Evolutionary conservation across 1,284 basidiomycete species (phyloP), one percentile per base, ranked within the genome.

Genomic region (Stygiomarasmius scandens): DNA sequence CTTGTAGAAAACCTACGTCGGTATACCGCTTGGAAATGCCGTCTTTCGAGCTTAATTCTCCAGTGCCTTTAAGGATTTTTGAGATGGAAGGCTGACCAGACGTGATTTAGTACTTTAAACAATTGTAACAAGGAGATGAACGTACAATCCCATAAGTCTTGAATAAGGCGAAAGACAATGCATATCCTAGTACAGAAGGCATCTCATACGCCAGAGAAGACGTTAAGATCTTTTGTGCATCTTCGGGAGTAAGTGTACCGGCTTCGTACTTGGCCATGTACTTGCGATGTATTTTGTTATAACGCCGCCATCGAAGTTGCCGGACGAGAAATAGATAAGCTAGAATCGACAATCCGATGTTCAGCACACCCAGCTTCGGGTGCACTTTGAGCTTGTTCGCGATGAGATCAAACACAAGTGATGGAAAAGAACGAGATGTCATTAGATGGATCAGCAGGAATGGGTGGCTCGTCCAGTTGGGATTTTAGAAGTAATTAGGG

Each of bases 141-240:
- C 77, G 64, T 61, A 82, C 80, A 53, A 80, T 74, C 1, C 66
- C 77, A 67, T 78, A 80, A 2, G 79, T 80, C 63, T 79, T 80
- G 69, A 81, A 80, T 43, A 82, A 61, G 1, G 78, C 79, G 63
- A 81, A 80, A 0, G 75, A 67, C 23, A 77, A 52, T 0, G 77
- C 64, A 60, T 75, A 72, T 25, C 70, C 67, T 50, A 75, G 51
- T 2, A 82, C 56, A 4, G 62, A 52, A 2, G 78, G 78, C 76
- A 80, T 78, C 57, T 82, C 80, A 55, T 74, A 78, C 16, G 66
- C 54, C 2, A 59, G 55, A 1, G 70, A 66, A 2, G 70, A 58
- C 19, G 67, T 64, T 19, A 76, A 61, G 25, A 82, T 71, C 29
- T 73, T 65, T 65, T 80, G 79, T 5, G 78, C 78, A 50, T 81